Base-by-base conservation (phyloP, 176 grass and related monocot genomes). In the Avena sativa region DNA sequence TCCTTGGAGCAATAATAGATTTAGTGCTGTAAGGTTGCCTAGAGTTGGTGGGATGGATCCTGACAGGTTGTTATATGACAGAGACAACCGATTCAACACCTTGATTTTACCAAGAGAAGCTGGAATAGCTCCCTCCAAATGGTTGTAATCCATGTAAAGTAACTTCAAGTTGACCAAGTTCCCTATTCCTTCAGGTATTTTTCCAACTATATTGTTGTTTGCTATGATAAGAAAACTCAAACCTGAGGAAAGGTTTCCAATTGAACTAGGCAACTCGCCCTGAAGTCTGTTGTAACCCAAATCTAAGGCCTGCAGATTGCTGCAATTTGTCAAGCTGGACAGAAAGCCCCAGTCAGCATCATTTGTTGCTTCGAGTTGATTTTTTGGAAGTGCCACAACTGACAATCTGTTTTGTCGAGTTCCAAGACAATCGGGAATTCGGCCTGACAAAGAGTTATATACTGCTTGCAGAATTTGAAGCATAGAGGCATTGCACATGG, bases 401-500 rank as follows among this genome's bases (percentile, higher is more conserved):
- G 51, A 11, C 28, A 81, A 74, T 5, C 50, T 79, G 63, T 57
- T 79, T 57, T 79, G 40, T 8, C 9, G 43, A 87, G 4, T 50
- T 51, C 85, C 67, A 12, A 74, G 52, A 30, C 85, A 87, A 21
- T 34, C 32, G 17, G 85, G 78, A 74, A 87, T 87, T 80, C n/a
- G 60, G 19, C 77, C 77, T 34, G 67, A 74, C 14, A 87, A 72
- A 52, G 34, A 81, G 67, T 81, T 72, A 72, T 47, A 72, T 46
- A 47, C 70, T 72, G 40, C 70, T 47, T 72, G 70, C 19, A 72
- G 70, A 40, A 23, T 38, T 73, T 62, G 78, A 81, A 87, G 85
- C 53, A 62, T 64, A 73, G 85, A 81, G 12, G 66, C 20, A 63
- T 87, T 87, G 66, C 85, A 87, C 65, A 87, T 52, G 78, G 44